phyloP scores from a whole-genome alignment of 108 stramenopile genomes.

The Nitzschia inconspicua region DNA sequence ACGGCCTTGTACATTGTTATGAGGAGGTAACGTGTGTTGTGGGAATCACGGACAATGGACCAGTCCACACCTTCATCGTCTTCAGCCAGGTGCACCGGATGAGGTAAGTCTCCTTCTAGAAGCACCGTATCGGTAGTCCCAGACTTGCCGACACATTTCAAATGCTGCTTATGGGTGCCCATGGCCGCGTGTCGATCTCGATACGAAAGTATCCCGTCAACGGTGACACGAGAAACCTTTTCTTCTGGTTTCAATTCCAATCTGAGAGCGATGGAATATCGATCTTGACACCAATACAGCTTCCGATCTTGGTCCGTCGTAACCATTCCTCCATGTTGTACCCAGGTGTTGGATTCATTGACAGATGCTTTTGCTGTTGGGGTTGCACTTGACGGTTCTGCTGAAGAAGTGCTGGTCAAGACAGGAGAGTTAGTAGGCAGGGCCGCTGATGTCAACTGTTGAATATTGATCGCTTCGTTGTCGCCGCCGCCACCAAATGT shows the following conservation, averaged over 20 bases:
- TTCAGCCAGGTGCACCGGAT: slow-evolving; percentile 41
- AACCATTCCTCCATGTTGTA: slow-evolving; percentile 18
- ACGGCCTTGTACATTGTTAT: slow-evolving; percentile 45
- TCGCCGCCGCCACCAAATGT: slow-evolving; percentile 29
- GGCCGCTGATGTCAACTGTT: no score
- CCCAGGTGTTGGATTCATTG: slow-evolving; percentile 9
- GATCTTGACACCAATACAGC: slow-evolving; percentile 47
- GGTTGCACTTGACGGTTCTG: not conserved
- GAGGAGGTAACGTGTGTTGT: slow-evolving; percentile 7
- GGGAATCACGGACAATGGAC: slow-evolving; percentile 6
- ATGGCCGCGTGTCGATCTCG: slow-evolving; percentile 31
- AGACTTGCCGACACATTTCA: not conserved
- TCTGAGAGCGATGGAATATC: slow-evolving; percentile 33
- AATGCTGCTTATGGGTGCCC: not conserved
- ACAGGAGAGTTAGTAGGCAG: not conserved
- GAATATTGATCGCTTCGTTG: no score
- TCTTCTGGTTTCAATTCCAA: slow-evolving; percentile 15
- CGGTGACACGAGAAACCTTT: slow-evolving; percentile 4
- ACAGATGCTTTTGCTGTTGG: not conserved
- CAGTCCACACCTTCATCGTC: slow-evolving; percentile 37
- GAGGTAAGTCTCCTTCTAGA: slow-evolving; percentile 35
- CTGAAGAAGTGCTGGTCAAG: not conserved
- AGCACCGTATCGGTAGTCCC: not conserved
- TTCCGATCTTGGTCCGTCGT: not conserved
- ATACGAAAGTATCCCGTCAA: slow-evolving; percentile 18